Base-by-base conservation (phyloP, 305 asterid species). In the Stenogyne calaminthoides region DNA sequence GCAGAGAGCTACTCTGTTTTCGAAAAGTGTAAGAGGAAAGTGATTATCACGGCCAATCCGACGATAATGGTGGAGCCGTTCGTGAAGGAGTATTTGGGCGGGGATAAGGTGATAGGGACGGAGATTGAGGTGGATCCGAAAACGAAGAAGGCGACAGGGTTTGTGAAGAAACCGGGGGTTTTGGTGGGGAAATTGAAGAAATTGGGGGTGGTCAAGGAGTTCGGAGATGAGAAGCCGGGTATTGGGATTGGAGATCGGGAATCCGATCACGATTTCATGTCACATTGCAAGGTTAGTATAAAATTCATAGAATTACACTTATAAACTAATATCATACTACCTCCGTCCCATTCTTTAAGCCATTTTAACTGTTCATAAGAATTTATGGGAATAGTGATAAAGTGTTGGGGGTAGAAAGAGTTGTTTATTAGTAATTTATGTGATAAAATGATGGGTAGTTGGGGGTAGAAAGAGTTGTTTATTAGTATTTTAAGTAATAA, bases 241-340 rank as follows among this genome's bases (percentile, higher is more conserved):
- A 65, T 95, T 44, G 99, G 99, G 39, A 77, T 95, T 10, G 99
- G 99, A 36, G 99, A 95, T 78, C 85, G 98, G 7, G 77, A 77
- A 69, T 90, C 98, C 1, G 99, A 95, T 79, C 99, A 92, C 54
- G 99, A 95, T 87, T 95, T 88, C 86, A 88, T 95, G 98, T 88
- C 99, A 55, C 59, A 85, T 80, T 95, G 99, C 91, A 92, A 95
- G 97, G 99, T 95, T 47, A 72, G 71, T 25, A 25, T 25, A 25
- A 25, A 25, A 25, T 25, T 25, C 29, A n/a, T n/a, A n/a, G n/a
- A n/a, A n/a, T n/a, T n/a, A n/a, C n/a, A n/a, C n/a, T n/a, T n/a
- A n/a, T n/a, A n/a, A n/a, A n/a, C n/a, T n/a, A n/a, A n/a, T n/a
- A n/a, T n/a, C n/a, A n/a, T n/a, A n/a, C n/a, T n/a, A n/a, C n/a